Evolutionary conservation across 1,284 basidiomycete genomes (phyloP), one percentile per base, ranked within the genome.

Genomic region (Pseudozyma sp.): DNA sequence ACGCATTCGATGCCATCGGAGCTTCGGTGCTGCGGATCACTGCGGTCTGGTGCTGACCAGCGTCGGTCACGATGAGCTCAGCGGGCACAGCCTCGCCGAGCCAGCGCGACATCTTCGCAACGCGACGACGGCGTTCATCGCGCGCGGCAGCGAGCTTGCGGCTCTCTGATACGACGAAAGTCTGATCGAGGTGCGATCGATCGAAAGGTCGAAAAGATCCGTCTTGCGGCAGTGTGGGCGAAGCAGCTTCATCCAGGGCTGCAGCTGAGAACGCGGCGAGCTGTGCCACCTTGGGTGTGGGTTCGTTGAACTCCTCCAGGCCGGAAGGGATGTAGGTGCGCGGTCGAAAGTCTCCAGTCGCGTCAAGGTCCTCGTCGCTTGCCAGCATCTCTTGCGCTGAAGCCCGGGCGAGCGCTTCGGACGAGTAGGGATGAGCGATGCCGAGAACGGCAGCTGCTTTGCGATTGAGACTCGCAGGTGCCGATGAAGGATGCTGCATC

Each of bases 21-120:
- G 30, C 42, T 11, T 31, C 35, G 4, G 56, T 64, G 56, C 67
- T 69, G 24, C 56, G 44, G 9, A 69, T 69, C 13, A 69, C 56
- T 6, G 56, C 60, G 29, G 31, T 51, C 44, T 42, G 47, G 13
- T 16, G 30, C 19, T 63, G 43, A 34, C 31, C 19, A 11, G 44
- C 30, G 9, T 34, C 55, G 10, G 67, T 45, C 30, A 50, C n/a
- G 31, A 75, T 66, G 39, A 75, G 64, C 52, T 70, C 74, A 10
- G 65, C 73, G 5, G 66, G 72, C 9, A 75, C 66, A 13, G 67
- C 66, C 55, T 75, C 77, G 30, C 78, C 78, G 14, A 80, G 75
- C 78, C 76, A 80, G 11, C 71, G 68, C 37, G 69, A 69, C 64
- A 80, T 74, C 53, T 80, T 80, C 37, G 71, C 75, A 13, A 80